Evolutionary conservation across 2,329 filamentous ascomycete genomes (phyloP), one percentile per base, ranked within the genome.

Genomic region (Metarhizium anisopliae): DNA sequence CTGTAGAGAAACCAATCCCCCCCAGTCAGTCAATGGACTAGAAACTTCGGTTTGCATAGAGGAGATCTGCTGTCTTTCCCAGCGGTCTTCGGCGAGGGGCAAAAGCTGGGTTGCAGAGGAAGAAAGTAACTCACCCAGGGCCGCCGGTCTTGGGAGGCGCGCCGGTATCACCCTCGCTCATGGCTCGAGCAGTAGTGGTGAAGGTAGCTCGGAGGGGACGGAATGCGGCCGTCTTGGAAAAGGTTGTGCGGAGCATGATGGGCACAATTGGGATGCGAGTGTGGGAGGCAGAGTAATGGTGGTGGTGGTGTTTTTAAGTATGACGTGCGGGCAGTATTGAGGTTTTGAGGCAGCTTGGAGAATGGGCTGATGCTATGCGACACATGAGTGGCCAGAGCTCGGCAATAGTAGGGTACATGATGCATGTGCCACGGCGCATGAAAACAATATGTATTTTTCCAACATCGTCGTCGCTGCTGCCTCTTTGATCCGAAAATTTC

Each of bases 151-250:
- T 78, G 64, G 75, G 77, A 59, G 79, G 79, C 56, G 80, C 72
- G 57, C 87, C 87, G 60, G 83, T 86, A 69, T 90, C 88, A 61
- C 88, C 89, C 63, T 81, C 86, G 59, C 70, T 74, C 83, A 90
- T 87, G 68, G 72, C 79, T 68, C 81, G 77, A 62, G 78, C 71
- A 57, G 84, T 81, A 61, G 79, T 82, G 59, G 84, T 79, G 75
- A 90, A 87, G 63, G 83, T 78, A 61, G 77, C 66, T 56, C 69
- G 74, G 63, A 80, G 74, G 65, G 82, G 78, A 68, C 79, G 77
- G 67, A 78, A 70, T 63, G 77, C 68, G 60, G 77, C 76, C 64
- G 77, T 73, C 72, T 82, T 81, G 70, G 75, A 69, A 67, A 85
- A 71, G 63, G 79, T 73, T 69, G 85, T 83, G 69, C 86, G 85